phyloP scores from a whole-genome alignment of 2,329 filamentous ascomycete species.

The Arthrocladium fulminans region DNA sequence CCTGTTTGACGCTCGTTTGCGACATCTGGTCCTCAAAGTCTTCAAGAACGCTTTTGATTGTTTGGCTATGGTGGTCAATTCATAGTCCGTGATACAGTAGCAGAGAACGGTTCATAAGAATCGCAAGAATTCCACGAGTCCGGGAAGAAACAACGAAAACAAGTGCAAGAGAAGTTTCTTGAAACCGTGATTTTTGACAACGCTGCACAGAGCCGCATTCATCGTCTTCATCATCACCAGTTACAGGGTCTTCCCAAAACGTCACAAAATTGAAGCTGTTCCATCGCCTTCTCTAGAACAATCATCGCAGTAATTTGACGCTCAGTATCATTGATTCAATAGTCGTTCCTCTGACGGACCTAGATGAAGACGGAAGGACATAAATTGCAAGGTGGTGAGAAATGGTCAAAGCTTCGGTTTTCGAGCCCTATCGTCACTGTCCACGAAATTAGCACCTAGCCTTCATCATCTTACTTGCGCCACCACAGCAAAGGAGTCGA shows the following conservation, averaged over 20 bases:
- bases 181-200: neutral
- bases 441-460: neutral
- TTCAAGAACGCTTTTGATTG: neutral
- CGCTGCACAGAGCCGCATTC: neutral
- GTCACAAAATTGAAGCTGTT: neutral
- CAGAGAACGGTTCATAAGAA: neutral
- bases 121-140: neutral
- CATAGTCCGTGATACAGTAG: neutral
- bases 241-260: neutral
- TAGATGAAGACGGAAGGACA: neutral
- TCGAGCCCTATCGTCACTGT: conserved; percentile 1
- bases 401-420: conserved; percentile 13
- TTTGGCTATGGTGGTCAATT: neutral
- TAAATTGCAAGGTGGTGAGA: neutral
- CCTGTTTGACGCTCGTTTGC: neutral
- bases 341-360: neutral
- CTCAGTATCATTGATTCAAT: neutral
- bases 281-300: neutral
- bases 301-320: neutral
- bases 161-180: neutral
- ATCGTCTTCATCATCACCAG: neutral
- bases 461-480: neutral
- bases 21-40: neutral
- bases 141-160: neutral
- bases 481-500: conserved; percentile 4